Conservation (phyloP, 2,329 filamentous ascomycete genomes). For the Atkinsonella hypoxylon region DNA sequence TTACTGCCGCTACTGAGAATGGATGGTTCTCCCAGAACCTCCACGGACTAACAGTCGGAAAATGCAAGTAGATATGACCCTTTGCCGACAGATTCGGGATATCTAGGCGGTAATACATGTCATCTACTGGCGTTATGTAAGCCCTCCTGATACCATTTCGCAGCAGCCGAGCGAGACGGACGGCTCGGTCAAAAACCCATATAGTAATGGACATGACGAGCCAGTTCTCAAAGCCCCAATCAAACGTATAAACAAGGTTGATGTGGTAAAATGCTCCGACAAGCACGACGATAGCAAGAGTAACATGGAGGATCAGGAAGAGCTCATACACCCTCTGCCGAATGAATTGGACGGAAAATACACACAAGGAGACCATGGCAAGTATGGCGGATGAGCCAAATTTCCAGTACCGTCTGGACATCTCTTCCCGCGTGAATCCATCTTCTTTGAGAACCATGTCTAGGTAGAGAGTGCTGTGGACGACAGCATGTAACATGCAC, state of each 20-base stretch:
- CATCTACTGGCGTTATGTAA: conserved; percentile 12
- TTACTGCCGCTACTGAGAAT: conserved; percentile 13
- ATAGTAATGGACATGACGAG: conserved; percentile 14
- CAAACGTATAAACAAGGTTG: conserved; percentile 19
- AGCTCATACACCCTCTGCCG: conserved; percentile 26
- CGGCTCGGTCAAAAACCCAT: conserved; percentile 15
- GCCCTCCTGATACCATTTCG: conserved; percentile 12
- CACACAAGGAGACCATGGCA: conserved; percentile 15
- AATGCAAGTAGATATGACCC: conserved; percentile 19
- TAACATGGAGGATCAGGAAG: conserved; percentile 31
- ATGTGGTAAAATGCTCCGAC: conserved; percentile 31
- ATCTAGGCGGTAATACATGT: conserved; percentile 15
- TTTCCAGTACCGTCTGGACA: conserved; percentile 17
- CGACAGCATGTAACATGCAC: conserved; percentile 26
- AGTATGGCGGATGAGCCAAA: conserved; percentile 30
- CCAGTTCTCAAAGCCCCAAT: conserved; percentile 31
- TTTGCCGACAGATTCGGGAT: conserved; percentile 12
- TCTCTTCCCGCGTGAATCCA: background rate
- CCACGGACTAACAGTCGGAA: conserved; percentile 14
- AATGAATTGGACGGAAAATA: conserved; percentile 22
- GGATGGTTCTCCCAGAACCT: conserved; percentile 20
- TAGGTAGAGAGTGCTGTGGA: conserved; percentile 29
- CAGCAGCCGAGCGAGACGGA: conserved; percentile 9
- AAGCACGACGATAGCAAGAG: conserved; percentile 26
- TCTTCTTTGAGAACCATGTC: conserved; percentile 8